Base-by-base conservation (phyloP, 192 early-diverging fungal genomes). In the Backusella circina region DNA sequence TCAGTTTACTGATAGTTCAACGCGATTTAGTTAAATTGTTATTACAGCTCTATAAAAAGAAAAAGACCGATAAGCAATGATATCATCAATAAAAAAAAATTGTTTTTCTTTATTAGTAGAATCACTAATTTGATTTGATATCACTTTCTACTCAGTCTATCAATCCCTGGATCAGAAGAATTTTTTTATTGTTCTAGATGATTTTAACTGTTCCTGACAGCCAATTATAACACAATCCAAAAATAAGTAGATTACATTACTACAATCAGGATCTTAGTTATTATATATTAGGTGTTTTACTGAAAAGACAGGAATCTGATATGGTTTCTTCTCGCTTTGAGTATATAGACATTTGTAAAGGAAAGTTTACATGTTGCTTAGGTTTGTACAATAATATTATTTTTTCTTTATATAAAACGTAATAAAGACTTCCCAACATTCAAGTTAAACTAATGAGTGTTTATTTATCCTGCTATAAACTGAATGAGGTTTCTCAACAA, bases 201-300 rank as follows among this genome's bases (percentile, higher is more conserved):
- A 12, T 41, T 41, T 41, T 41, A 12, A 3, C 39, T 41, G 2
- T 13, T 13, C 4, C 16, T 0, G 39, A 0, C 39, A 41, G 44
- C 4, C 5, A 18, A 15, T 18, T 47, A 18, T 16, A 16, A 47
- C 16, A 18, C 1, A 47, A 47, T 3, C 44, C 4, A n/a, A 18
- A 16, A 47, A 6, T 47, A 18, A 5, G 18, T 18, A 47, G 18
- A 47, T 47, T 47, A 16, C 0, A 16, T n/a, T 16, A 18, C 16
- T 7, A 47, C 44, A 47, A 5, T 5, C 44, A 47, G 18, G 18
- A 6, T 74, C 39, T 66, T 37, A 74, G 31, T 64, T 39, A 61
- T 44, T 74, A 47, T 33, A 73, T 47, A 28, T 47, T 74, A 35
- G 39, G 39, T 30, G 38, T 74, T 74, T 74, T 74, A 74, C 73